phyloP scores from a whole-genome alignment of 2,329 filamentous ascomycete species.

The Xylariaceae sp. region DNA sequence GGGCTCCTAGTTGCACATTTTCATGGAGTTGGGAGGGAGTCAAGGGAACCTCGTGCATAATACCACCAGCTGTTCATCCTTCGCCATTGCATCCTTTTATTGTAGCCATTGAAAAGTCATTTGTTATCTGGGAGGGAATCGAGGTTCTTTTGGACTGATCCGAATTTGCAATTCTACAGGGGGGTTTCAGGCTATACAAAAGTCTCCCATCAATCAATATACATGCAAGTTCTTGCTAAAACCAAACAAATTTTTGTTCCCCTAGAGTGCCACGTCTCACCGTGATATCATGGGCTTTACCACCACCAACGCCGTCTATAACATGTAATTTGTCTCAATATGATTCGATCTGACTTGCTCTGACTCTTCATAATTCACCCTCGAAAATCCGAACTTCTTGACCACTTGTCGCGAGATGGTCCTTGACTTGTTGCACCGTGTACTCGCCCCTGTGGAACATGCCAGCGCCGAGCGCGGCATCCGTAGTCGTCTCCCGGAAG shows the following conservation, averaged over 20 bases:
- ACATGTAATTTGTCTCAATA: slow-evolving; percentile 5
- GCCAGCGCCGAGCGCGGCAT: slow-evolving; percentile 89
- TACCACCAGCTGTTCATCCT: slow-evolving; percentile 1
- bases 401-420: slow-evolving; percentile 65
- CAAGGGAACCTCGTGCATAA: slow-evolving; percentile 3
- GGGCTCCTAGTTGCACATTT: background rate
- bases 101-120: slow-evolving; percentile 9
- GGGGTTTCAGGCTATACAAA: slow-evolving; percentile 2
- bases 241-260: background rate
- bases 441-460: slow-evolving; percentile 98
- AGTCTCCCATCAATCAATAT: slow-evolving; percentile 13
- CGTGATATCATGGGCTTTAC: background rate
- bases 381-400: slow-evolving; percentile 79
- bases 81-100: slow-evolving; percentile 5
- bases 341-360: background rate
- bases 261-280: slow-evolving; percentile 2
- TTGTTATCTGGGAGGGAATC: background rate
- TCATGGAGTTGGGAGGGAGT: slow-evolving; percentile 10
- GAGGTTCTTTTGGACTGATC: slow-evolving; percentile 11
- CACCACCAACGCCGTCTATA: slow-evolving; percentile 23
- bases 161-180: slow-evolving; percentile 10
- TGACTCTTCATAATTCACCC: slow-evolving; percentile 37
- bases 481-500: slow-evolving; percentile 76
- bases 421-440: slow-evolving; percentile 90
- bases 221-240: slow-evolving; percentile 12